Conservation (phyloP, 225 moss, liverwort and hornwort species). For the Asterella californica region DNA sequence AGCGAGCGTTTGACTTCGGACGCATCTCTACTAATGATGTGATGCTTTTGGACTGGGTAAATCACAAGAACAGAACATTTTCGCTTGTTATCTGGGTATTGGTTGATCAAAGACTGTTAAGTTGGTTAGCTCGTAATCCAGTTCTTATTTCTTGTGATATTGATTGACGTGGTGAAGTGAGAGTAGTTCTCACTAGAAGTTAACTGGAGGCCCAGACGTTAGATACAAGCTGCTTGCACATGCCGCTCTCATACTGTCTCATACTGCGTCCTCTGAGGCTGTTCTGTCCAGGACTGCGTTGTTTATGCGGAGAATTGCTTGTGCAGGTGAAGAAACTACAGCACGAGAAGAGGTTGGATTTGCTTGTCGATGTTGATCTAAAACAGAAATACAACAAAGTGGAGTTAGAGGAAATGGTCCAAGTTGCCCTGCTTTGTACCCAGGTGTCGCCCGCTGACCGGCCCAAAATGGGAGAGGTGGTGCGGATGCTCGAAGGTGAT, state of each 20-base stretch:
- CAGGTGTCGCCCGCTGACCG: slow-evolving; percentile 74
- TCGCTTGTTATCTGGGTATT: no score
- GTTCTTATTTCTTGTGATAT: no score
- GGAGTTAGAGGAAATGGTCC: slow-evolving; percentile 97
- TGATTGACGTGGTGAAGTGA: no score
- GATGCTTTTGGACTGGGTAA: slow-evolving; percentile 95
- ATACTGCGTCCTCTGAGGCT: no score
- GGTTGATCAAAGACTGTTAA: no score
- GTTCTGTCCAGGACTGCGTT: neutral
- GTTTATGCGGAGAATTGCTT: neutral
- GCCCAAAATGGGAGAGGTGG: slow-evolving; percentile 91
- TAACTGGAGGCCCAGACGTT: no score
- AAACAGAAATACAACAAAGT: slow-evolving; percentile 67
- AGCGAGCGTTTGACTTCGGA: slow-evolving; percentile 88
- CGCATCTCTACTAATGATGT: slow-evolving; percentile 74
- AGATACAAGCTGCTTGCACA: no score
- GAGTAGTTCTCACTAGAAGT: no score
- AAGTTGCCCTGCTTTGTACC: slow-evolving; percentile 87
- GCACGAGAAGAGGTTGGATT: slow-evolving; percentile 78
- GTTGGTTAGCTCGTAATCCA: no score
- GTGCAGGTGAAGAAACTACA: slow-evolving; percentile 88
- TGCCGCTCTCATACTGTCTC: no score
- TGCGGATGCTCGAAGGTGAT: slow-evolving; percentile 87
- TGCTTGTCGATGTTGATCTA: slow-evolving; percentile 75
- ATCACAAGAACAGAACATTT: no score